phyloP scores from a whole-genome alignment of 108 stramenopile species.

The Phaeodactylum tricornutum region DNA sequence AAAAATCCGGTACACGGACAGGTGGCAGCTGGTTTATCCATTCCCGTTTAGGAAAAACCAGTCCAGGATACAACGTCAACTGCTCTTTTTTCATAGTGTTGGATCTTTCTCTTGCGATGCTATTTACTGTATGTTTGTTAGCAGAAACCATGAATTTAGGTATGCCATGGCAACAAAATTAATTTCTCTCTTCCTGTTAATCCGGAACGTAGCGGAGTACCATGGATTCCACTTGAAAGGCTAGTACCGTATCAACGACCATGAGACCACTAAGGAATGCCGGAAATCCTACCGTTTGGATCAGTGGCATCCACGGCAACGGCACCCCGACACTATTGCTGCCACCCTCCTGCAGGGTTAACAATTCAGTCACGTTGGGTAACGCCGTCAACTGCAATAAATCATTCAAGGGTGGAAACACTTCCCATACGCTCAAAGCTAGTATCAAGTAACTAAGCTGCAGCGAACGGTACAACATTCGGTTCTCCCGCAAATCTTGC shows the following conservation, averaged over 20 bases:
- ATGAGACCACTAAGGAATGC: slow-evolving; percentile 39
- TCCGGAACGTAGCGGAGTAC: too few relatives aligned
- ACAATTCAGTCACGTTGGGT: slow-evolving; percentile 22
- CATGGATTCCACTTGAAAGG: slow-evolving; percentile 24
- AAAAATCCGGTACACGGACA: too few relatives aligned
- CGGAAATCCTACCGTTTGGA: slow-evolving; percentile 40
- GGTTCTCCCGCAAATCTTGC: slow-evolving; percentile 77
- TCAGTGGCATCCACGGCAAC: slow-evolving; percentile 5
- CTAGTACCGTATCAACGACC: slow-evolving; percentile 45
- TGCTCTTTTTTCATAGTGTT: too few relatives aligned
- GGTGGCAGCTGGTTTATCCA: too few relatives aligned
- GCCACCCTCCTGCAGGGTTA: background rate
- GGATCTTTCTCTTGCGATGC: too few relatives aligned
- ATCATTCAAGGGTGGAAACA: slow-evolving; percentile 74
- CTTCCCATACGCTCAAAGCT: slow-evolving; percentile 49
- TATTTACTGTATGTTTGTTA: too few relatives aligned
- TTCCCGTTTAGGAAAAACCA: too few relatives aligned
- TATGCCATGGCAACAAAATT: too few relatives aligned
- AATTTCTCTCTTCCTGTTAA: too few relatives aligned
- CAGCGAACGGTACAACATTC: slow-evolving; percentile 52
- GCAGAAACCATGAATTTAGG: too few relatives aligned
- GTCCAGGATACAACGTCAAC: too few relatives aligned
- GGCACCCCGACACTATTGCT: background rate
- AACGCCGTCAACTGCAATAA: slow-evolving; percentile 66
- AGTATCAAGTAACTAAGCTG: slow-evolving; percentile 51